These are phyloP conservation scores for Ustilago esculenta DNA, from an alignment of 1,284 basidiomycete species.

Conservation along the genomic window DNA sequence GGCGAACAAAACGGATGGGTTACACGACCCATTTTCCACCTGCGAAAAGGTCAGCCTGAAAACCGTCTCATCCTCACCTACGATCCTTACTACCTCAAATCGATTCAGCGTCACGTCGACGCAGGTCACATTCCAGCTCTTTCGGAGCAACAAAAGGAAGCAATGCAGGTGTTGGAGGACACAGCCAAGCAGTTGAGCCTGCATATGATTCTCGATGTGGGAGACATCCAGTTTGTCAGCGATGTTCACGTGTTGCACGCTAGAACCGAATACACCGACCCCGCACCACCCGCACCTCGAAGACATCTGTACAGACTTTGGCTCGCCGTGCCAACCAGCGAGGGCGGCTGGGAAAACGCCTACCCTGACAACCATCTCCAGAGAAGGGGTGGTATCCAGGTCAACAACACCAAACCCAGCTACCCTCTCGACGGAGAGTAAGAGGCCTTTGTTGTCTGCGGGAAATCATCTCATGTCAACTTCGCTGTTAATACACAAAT, in stretches of 20 bases:
- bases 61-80: conserved; percentile 52
- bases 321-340: conserved; percentile 67
- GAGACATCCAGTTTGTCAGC: conserved; percentile 62
- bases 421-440: conserved; percentile 69
- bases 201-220: conserved; percentile 69
- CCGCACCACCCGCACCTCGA: conserved; percentile 66
- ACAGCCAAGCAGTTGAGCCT: conserved; percentile 67
- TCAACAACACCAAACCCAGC: conserved; percentile 66
- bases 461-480: too few species aligned
- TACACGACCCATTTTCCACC: conserved; percentile 46
- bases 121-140: conserved; percentile 68
- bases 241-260: conserved; percentile 68
- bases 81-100: conserved; percentile 64
- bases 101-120: conserved; percentile 61
- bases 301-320: conserved; percentile 70
- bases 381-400: conserved; percentile 65
- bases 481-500: too few species aligned
- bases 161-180: conserved; percentile 68
- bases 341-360: conserved; percentile 69
- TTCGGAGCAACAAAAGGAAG: conserved; percentile 66
- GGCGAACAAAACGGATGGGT: conserved; percentile 40
- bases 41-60: conserved; percentile 36
- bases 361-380: conserved; percentile 67
- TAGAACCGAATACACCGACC: conserved; percentile 69
- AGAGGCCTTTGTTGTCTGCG: too few species aligned